A percentile compares a stretch with the other conserved stretches of the same genome.
These are phyloP conservation scores for Salvia sclarea DNA, from an alignment of 305 asterid genomes.

Conservation along the genomic window DNA sequence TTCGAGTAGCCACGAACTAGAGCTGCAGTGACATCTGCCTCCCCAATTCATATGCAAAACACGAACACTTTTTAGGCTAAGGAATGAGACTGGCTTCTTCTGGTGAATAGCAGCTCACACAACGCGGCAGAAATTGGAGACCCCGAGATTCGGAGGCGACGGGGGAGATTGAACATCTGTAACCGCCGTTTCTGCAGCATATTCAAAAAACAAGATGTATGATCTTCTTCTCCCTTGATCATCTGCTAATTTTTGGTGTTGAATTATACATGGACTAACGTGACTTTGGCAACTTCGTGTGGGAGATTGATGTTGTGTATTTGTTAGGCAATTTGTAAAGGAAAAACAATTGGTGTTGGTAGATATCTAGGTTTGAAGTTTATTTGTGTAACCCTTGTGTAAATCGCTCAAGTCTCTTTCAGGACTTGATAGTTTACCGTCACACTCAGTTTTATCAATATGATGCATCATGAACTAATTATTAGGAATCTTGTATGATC, in stretches of 20 bases:
- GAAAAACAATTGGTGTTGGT: not conserved
- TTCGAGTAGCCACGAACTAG: constrained; percentile 38
- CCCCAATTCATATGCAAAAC: not conserved
- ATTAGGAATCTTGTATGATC: too few relatives aligned
- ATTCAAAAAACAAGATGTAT: not conserved
- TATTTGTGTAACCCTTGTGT: not conserved
- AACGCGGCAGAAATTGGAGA: not conserved
- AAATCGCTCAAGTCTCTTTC: not conserved
- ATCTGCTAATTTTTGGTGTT: constrained; percentile 1
- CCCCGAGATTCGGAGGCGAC: not conserved
- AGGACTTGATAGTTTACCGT: not conserved
- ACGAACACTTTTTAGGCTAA: not conserved
- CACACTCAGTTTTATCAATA: not conserved
- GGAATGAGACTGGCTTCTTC: constrained; percentile 2
- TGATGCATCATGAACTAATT: not conserved
- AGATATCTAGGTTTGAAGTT: not conserved
- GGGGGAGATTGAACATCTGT: too few relatives aligned
- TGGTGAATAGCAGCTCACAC: not conserved
- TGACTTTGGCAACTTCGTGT: not conserved
- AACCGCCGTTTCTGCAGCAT: not conserved
- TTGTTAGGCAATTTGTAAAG: not conserved
- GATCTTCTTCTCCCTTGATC: not conserved
- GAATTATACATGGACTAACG: not conserved
- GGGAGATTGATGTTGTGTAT: not conserved
- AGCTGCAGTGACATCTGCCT: constrained; percentile 27